Base-by-base conservation (phyloP, 495 filamentous ascomycete species). In the Penicillium diatomitis region DNA sequence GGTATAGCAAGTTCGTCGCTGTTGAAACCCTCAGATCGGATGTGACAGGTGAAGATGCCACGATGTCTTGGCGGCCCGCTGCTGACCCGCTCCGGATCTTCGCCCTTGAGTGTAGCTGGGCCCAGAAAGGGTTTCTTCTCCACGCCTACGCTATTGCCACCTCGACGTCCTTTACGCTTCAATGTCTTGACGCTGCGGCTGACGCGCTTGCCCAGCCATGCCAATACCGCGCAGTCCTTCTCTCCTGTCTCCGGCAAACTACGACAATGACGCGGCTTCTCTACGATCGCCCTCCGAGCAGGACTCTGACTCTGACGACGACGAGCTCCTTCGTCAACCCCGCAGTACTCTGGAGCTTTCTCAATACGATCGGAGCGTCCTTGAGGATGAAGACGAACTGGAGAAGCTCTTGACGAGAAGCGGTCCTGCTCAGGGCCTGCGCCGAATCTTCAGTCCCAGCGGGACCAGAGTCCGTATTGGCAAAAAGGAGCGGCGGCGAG, bases 381-480 rank as follows among this genome's bases (percentile, higher is more conserved):
- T 96, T 50, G 77, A 85, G 38, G 87, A 92, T 52, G 90, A 97
- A 69, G 90, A 96, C 48, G 90, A 96, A 60, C 71, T 85, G 41
- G 90, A 94, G 57, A 80, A 84, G 51, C 64, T 96, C 38, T 73
- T 96, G 35, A 68, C 79, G 35, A 63, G 66, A 34, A 69, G 73
- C 44, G 75, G 79, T 27, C 66, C 68, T 11, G 58, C 71, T 1
- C 65, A 76, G 38, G 74, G 80, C n/a, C 53, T 78, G 6, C 66
- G 71, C 41, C 63, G 69, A 12, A 68, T 78, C 34, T 76, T 78
- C 53, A 71, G 67, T 29, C 61, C 67, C 9, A 65, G 50, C 37
- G 60, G 61, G 27, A 57, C 62, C 29, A 64, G 57, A 8, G 74
- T 77, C n/a, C 72, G 62, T 58, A 74, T 78, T 12, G 85, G 83